A percentile compares a stretch with the other conserved stretches of the same genome.
Conservation (phyloP, 192 early-diverging fungal species). For the Coemansia sp. region DNA sequence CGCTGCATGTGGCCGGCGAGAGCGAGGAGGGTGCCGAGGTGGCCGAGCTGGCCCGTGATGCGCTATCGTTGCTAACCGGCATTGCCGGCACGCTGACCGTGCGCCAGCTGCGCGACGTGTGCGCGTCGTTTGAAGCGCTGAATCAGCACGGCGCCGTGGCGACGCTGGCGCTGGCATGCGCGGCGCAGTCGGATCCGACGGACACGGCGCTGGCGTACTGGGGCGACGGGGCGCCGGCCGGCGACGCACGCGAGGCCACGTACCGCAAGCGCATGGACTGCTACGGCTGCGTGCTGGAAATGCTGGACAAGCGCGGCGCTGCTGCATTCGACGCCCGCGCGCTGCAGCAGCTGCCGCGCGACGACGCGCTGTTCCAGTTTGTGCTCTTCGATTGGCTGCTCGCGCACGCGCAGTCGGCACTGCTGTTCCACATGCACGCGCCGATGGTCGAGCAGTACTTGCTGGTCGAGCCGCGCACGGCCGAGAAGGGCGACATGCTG, state of each 20-base stretch:
- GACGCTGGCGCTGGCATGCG: slow-evolving; percentile 57
- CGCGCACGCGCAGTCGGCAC: slow-evolving; percentile 36
- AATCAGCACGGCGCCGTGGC: slow-evolving; percentile 50
- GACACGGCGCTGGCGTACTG: slow-evolving; percentile 58
- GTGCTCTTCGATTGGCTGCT: slow-evolving; percentile 67
- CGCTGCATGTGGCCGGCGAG: slow-evolving; percentile 52
- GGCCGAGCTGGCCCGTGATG: slow-evolving; percentile 35
- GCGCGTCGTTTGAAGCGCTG: slow-evolving; percentile 51
- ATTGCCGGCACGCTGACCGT: slow-evolving; percentile 50
- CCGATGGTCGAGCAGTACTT: slow-evolving; percentile 54
- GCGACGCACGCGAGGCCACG: slow-evolving; percentile 42
- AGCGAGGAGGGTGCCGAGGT: slow-evolving; percentile 51
- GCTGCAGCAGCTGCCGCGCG: slow-evolving; percentile 42
- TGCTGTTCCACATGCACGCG: slow-evolving; percentile 53
- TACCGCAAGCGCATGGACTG: slow-evolving; percentile 47
- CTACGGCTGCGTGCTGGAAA: slow-evolving; percentile 41
- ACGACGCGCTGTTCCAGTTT: slow-evolving; percentile 66
- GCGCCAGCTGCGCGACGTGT: slow-evolving; percentile 52
- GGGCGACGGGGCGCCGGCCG: slow-evolving; percentile 55
- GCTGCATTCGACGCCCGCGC: slow-evolving; percentile 1
- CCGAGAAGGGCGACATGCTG: slow-evolving; percentile 58
- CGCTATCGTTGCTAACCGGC: slow-evolving; percentile 48
- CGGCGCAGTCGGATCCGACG: slow-evolving; percentile 56
- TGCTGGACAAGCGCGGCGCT: slow-evolving; percentile 27
- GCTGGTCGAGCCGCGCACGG: slow-evolving; percentile 51